A percentile compares a stretch with the other conserved stretches of the same genome.
phyloP scores from a whole-genome alignment of 176 grass and related monocot species.

The Hordeum vulgare region MorexV3_pseudomolecules_assembly NC_058521.1:139111204-139111703 shows the following conservation, averaged over 20 bases:
- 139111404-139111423: neutral
- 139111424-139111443: neutral
- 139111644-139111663: conserved; percentile 99
- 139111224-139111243: conserved; percentile 78
- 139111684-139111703: conserved; percentile 86
- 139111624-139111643: conserved; percentile 94
- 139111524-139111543: neutral
- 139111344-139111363: neutral
- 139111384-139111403: neutral
- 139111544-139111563: neutral
- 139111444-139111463: neutral
- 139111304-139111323: neutral
- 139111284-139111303: neutral
- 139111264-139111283: conserved; percentile 92
- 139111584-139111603: neutral
- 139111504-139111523: neutral
- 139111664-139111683: conserved; percentile 97
- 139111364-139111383: neutral
- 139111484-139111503: neutral
- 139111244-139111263: conserved; percentile 87
- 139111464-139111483: neutral
- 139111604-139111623: conserved; percentile 91
- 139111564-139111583: neutral
- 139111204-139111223: conserved; percentile 99
- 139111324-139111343: neutral